Conservation (phyloP, 208 protist species). For the Leishmania turanica region DNA sequence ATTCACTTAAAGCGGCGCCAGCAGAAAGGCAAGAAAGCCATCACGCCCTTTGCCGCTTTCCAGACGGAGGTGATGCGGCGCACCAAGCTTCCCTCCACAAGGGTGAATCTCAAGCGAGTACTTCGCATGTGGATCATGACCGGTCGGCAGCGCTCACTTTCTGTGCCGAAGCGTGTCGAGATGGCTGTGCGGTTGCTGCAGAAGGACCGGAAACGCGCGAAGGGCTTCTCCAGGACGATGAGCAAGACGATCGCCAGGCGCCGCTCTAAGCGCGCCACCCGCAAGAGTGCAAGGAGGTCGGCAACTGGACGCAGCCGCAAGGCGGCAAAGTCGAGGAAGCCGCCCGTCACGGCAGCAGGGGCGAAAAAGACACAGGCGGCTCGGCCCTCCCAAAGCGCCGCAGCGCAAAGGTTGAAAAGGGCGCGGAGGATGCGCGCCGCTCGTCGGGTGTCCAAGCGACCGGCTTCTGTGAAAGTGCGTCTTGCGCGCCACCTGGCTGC, state of each 20-base stretch:
- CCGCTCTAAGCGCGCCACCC: background rate
- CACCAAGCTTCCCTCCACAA: constrained; percentile 17
- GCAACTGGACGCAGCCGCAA: background rate
- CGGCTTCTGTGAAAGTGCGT: background rate
- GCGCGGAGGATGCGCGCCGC: background rate
- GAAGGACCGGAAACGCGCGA: constrained; percentile 15
- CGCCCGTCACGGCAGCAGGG: background rate
- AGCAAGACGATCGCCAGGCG: background rate
- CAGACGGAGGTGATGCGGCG: constrained; percentile 21
- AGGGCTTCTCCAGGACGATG: constrained; percentile 13
- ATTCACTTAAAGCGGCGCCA: background rate
- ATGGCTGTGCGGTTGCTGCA: constrained; percentile 36
- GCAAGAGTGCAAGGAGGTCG: constrained; percentile 1
- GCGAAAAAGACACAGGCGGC: background rate
- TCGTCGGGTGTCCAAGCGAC: background rate
- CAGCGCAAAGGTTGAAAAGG: background rate
- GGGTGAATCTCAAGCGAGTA: constrained; percentile 16
- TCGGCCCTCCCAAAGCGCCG: background rate
- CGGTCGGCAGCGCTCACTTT: constrained; percentile 21
- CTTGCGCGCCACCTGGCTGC: background rate
- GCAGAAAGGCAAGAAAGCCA: background rate
- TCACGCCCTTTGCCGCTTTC: constrained; percentile 30
- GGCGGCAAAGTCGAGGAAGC: background rate
- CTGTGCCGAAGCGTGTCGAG: constrained; percentile 22
- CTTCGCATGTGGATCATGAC: constrained; percentile 37